Conservation (phyloP, 2,329 filamentous ascomycete species). For the Lecanicillium sp. region DNA sequence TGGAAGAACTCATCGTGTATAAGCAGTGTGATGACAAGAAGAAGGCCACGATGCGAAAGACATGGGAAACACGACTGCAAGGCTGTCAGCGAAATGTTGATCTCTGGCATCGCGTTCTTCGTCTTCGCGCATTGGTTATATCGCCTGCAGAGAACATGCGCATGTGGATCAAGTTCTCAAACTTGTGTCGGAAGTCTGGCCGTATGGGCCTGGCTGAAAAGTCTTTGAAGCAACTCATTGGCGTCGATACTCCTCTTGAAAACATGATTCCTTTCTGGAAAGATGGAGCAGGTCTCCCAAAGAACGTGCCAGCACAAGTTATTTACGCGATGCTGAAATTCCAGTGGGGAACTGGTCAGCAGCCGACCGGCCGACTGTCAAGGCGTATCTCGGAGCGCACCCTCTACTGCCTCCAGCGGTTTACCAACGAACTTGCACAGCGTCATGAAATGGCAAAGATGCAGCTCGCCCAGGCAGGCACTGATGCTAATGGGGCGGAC, state of each 20-base stretch:
- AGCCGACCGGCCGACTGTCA: conserved; percentile 33
- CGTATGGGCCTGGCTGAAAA: conserved; percentile 93
- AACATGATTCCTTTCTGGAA: conserved; percentile 53
- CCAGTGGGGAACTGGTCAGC: conserved; percentile 81
- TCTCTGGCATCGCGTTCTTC: conserved; percentile 97
- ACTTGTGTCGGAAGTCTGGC: conserved; percentile 92
- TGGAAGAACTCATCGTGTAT: conserved; percentile 96
- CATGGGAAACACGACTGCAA: conserved; percentile 91
- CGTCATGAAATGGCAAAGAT: conserved; percentile 45
- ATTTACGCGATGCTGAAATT: conserved; percentile 97
- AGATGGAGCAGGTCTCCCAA: conserved; percentile 24
- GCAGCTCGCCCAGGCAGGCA: conserved; percentile 40
- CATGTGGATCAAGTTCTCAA: conserved; percentile 99
- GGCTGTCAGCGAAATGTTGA: conserved; percentile 96
- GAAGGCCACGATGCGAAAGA: conserved; percentile 82
- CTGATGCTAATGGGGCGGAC: conserved; percentile 37
- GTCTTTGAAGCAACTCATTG: conserved; percentile 84
- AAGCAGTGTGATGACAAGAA: conserved; percentile 90
- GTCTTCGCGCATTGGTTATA: conserved; percentile 86
- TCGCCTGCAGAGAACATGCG: conserved; percentile 89
- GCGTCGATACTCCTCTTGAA: conserved; percentile 57
- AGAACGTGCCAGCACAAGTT: conserved; percentile 63
- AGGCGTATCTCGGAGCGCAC: conserved; percentile 44
- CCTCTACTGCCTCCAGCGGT: conserved; percentile 50
- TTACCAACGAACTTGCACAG: conserved; percentile 52